These are phyloP conservation scores for Bruguiera gymnorhiza DNA, from an alignment of 345 rosid species.

Conservation along the genomic window DNA sequence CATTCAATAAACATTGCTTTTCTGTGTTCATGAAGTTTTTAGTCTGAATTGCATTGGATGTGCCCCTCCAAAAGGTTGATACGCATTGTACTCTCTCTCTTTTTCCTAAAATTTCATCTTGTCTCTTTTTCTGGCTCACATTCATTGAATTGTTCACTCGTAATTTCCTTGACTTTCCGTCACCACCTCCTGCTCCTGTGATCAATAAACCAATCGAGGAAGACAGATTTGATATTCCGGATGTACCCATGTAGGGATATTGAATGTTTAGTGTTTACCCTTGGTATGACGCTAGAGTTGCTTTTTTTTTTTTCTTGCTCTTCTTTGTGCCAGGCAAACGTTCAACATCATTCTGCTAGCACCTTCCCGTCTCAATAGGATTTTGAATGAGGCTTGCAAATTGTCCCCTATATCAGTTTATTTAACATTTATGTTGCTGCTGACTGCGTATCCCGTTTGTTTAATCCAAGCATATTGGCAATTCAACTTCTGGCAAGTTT, in stretches of 20 bases:
- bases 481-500: too few species aligned
- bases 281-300: background rate
- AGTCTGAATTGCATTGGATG: background rate
- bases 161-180: constrained; percentile 51
- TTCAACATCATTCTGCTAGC: too few species aligned
- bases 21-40: too few species aligned
- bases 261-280: constrained; percentile 18
- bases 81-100: background rate
- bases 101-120: background rate
- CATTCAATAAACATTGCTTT: too few species aligned
- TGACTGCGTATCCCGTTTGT: background rate
- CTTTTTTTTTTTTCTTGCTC: background rate
- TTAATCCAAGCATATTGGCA: too few species aligned
- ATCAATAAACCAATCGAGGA: constrained; percentile 76
- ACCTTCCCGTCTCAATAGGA: too few species aligned
- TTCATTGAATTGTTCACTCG: background rate
- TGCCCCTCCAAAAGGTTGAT: background rate
- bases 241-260: constrained; percentile 96
- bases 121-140: background rate
- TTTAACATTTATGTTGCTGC: background rate
- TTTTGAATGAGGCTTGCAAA: too few species aligned
- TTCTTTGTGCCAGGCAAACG: too few species aligned
- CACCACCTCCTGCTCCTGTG: constrained; percentile 55
- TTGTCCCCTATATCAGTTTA: background rate
- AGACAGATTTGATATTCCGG: constrained; percentile 92